A percentile compares a stretch with the other conserved stretches of the same genome.
These are phyloP conservation scores for Alternaria brassicae DNA, from an alignment of 2,329 filamentous ascomycete genomes.

Conservation along the genomic window DNA sequence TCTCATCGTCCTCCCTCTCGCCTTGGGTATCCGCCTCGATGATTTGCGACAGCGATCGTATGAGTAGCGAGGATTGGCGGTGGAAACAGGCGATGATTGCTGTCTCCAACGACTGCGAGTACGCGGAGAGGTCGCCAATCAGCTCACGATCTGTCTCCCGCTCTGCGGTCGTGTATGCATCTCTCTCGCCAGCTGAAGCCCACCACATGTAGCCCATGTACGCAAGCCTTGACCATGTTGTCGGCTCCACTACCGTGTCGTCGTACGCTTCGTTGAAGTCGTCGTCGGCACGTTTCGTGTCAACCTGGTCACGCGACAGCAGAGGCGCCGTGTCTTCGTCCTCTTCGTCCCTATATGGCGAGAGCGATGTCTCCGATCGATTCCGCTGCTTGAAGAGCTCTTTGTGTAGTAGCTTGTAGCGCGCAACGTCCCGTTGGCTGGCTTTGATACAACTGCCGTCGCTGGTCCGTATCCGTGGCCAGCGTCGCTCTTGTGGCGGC, in stretches of 20 bases:
- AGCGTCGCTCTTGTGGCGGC: constrained; percentile 63
- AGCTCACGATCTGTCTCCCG: constrained; percentile 58
- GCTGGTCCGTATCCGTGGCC: constrained; percentile 75
- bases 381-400: constrained; percentile 45
- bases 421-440: constrained; percentile 86
- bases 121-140: constrained; percentile 52
- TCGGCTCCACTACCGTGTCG: constrained; percentile 60
- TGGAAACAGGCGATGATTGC: constrained; percentile 83
- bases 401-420: constrained; percentile 59
- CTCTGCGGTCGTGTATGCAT: constrained; percentile 62
- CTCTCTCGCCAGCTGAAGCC: constrained; percentile 80
- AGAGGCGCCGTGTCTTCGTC: constrained; percentile 34
- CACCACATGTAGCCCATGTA: constrained; percentile 90
- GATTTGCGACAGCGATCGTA: constrained; percentile 68
- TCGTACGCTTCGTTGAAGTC: constrained; percentile 47
- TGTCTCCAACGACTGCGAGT: constrained; percentile 64
- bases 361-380: constrained; percentile 30
- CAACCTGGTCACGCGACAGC: constrained; percentile 33
- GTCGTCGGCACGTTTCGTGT: constrained; percentile 39
- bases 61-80: constrained; percentile 71
- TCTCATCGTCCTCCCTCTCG: constrained; percentile 43
- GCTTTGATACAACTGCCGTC: constrained; percentile 75
- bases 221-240: constrained; percentile 73
- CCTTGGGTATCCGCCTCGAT: constrained; percentile 60
- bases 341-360: constrained; percentile 31